These are phyloP conservation scores for Aaosphaeria arxii DNA, from an alignment of 2,329 filamentous ascomycete genomes.

Conservation along the genomic window DNA sequence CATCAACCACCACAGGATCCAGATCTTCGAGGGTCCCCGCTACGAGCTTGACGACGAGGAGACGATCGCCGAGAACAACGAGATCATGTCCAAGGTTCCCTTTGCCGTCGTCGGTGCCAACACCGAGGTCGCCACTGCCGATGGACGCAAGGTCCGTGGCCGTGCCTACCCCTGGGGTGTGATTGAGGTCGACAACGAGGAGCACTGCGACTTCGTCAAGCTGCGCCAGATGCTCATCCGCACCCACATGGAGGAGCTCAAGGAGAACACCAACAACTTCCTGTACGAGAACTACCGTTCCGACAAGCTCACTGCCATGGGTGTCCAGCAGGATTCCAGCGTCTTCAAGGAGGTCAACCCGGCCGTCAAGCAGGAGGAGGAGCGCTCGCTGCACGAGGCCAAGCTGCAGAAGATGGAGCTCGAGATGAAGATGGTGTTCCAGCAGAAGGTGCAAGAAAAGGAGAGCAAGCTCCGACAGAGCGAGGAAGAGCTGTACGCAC, in stretches of 20 bases:
- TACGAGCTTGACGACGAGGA: conserved; percentile 99
- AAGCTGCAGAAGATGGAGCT: conserved; percentile 99
- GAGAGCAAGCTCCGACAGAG: conserved; percentile 99
- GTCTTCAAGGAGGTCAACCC: conserved; percentile 99
- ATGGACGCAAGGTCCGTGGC: conserved; percentile 93
- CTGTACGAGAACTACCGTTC: conserved; percentile 99
- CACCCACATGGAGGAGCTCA: conserved; percentile 99
- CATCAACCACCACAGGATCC: conserved; percentile 94
- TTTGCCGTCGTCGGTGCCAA: conserved; percentile 98
- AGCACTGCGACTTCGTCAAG: conserved; percentile 99
- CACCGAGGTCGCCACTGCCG: conserved; percentile 83
- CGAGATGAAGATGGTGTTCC: conserved; percentile 99
- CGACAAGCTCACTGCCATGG: conserved; percentile 98
- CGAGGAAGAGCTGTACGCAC: conserved; percentile 96
- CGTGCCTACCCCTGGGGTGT: conserved; percentile 97
- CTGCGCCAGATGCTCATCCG: conserved; percentile 99
- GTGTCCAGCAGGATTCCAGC: conserved; percentile 95
- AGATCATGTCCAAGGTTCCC: conserved; percentile 99
- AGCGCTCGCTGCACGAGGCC: conserved; percentile 96
- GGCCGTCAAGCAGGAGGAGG: conserved; percentile 99
- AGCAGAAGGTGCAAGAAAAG: conserved; percentile 99
- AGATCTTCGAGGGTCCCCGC: conserved; percentile 97
- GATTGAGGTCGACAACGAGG: conserved; percentile 99
- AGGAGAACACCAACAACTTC: conserved; percentile 99
- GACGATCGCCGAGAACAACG: conserved; percentile 99